Evolutionary conservation across 2,329 filamentous ascomycete species (phyloP).

Genomic region (Colletotrichum kahawae): DNA sequence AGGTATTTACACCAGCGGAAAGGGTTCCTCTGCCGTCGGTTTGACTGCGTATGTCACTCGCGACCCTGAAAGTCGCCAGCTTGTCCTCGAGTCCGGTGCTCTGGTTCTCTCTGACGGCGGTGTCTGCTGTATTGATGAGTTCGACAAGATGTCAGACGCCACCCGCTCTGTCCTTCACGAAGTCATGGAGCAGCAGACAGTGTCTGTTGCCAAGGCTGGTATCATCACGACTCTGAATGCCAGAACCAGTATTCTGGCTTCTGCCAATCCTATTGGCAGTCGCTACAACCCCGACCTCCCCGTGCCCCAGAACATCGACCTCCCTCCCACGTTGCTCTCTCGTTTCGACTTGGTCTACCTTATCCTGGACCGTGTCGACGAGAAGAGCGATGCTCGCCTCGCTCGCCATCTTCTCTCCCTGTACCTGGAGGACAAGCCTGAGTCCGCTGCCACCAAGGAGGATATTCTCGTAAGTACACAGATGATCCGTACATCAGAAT

Average conservation of each 20-base stretch:
- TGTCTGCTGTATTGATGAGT: slow-evolving; percentile 85
- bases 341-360: slow-evolving; percentile 98
- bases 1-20: slow-evolving; percentile 80
- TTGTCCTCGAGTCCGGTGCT: slow-evolving; percentile 81
- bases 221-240: slow-evolving; percentile 98
- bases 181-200: slow-evolving; percentile 89
- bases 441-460: slow-evolving; percentile 74
- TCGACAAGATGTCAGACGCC: slow-evolving; percentile 84
- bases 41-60: slow-evolving; percentile 82
- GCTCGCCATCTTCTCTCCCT: slow-evolving; percentile 94
- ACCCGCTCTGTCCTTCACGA: slow-evolving; percentile 84
- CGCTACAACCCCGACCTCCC: slow-evolving; percentile 96
- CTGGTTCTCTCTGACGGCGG: slow-evolving; percentile 81
- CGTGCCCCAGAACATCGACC: slow-evolving; percentile 96
- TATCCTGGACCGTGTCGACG: slow-evolving; percentile 91
- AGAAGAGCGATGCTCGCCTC: slow-evolving; percentile 84
- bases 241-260: slow-evolving; percentile 92
- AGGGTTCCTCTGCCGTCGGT: slow-evolving; percentile 82
- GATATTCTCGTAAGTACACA: slow-evolving; percentile 77
- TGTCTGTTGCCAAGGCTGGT: slow-evolving; percentile 86
- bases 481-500: neutral
- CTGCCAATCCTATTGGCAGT: slow-evolving; percentile 96
- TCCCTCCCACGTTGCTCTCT: slow-evolving; percentile 91
- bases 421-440: slow-evolving; percentile 94
- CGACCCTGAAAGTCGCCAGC: slow-evolving; percentile 79